A percentile compares a stretch with the other conserved stretches of the same genome.
Evolutionary conservation across 305 asterid genomes (phyloP).

Genomic region (Coffea humblotiana): DNA sequence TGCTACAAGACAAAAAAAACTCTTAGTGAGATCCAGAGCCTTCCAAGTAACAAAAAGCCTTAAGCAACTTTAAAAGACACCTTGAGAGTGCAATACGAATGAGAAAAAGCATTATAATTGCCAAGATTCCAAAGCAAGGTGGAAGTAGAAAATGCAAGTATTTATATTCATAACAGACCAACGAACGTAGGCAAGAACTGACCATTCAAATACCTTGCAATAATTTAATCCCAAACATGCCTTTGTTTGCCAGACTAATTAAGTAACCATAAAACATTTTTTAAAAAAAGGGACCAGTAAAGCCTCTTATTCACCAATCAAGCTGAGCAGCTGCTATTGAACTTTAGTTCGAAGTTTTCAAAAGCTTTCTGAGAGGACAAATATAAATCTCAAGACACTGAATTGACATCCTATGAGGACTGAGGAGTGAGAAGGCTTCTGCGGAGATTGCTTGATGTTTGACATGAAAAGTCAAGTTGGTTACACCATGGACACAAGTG

Average conservation of each 20-base stretch:
- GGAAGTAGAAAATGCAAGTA: too few relatives aligned
- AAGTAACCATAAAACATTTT: not conserved
- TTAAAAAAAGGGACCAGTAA: not conserved
- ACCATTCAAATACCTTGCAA: not conserved
- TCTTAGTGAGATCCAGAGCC: constrained; percentile 13
- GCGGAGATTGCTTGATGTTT: not conserved
- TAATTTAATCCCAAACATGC: not conserved
- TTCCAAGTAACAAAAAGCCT: not conserved
- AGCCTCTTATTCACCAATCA: not conserved
- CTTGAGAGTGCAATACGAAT: not conserved
- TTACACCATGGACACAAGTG: not conserved
- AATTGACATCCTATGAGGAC: not conserved
- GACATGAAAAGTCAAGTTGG: not conserved
- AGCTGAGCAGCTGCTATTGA: not conserved
- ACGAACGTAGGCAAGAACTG: not conserved
- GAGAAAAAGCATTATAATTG: not conserved
- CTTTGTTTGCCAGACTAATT: not conserved
- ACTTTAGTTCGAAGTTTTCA: not conserved
- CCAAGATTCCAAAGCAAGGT: not conserved
- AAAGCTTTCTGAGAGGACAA: not conserved
- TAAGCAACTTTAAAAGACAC: not conserved
- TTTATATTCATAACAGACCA: not conserved
- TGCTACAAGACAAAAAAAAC: constrained; percentile 55
- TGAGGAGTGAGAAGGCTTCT: not conserved
- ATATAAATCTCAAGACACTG: not conserved